phyloP scores from a whole-genome alignment of 2,329 filamentous ascomycete genomes.

The Sphaerostilbella broomeana region DNA sequence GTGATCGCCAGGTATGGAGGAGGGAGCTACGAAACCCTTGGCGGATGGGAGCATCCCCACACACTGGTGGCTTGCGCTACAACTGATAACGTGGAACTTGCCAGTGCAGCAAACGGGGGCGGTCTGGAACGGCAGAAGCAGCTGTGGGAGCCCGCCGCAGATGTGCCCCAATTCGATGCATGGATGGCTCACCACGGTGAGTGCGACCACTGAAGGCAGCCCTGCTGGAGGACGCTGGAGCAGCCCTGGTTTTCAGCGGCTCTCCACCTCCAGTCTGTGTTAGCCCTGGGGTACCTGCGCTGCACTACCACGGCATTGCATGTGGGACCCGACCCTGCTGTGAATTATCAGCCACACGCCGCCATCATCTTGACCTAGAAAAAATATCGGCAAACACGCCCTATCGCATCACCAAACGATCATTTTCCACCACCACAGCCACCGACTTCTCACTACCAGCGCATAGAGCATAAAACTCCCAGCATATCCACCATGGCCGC shows the following conservation, averaged over 20 bases:
- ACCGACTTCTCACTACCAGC: background rate
- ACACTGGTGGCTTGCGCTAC: no score
- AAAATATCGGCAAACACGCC: conserved; percentile 1
- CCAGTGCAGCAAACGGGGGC: conserved; percentile 14
- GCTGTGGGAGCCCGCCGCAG: no score
- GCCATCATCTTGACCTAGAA: conserved; percentile 6
- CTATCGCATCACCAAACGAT: background rate
- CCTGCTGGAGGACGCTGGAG: no score
- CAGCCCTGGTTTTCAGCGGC: no score
- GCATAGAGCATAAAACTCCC: background rate
- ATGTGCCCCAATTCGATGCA: background rate
- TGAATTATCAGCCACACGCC: conserved; percentile 6
- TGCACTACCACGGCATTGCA: no score
- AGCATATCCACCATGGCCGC: conserved; percentile 63
- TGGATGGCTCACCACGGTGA: background rate
- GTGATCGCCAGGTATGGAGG: conserved; percentile 9
- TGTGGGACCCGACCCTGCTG: no score
- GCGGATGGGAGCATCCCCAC: no score
- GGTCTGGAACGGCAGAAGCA: conserved; percentile 22
- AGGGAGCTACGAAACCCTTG: no score
- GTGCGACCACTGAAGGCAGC: background rate
- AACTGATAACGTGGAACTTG: conserved; percentile 21
- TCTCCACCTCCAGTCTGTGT: no score
- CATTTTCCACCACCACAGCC: background rate
- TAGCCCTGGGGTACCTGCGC: background rate